These are phyloP conservation scores for Fusarium austroafricanum DNA, from an alignment of 2,329 filamentous ascomycete species.

Conservation along the genomic window DNA sequence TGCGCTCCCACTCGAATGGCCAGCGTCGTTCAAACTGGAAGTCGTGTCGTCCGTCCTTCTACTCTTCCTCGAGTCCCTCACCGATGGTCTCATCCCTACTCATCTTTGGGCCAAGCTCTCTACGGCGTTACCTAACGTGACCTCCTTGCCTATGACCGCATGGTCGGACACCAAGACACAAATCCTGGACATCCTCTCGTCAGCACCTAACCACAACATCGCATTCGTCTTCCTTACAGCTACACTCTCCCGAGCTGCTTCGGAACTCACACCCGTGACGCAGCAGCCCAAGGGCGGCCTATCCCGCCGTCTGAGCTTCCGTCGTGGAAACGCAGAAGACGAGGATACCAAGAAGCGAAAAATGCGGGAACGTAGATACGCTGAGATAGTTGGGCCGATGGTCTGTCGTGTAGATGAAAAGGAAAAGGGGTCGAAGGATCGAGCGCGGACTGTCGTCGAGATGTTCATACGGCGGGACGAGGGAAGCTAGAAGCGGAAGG, in stretches of 20 bases:
- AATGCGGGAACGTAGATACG: constrained; percentile 70
- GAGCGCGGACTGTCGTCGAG: constrained; percentile 74
- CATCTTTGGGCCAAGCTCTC: constrained; percentile 78
- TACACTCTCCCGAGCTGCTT: constrained; percentile 70
- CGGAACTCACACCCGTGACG: constrained; percentile 59
- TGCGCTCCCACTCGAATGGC: constrained; percentile 70
- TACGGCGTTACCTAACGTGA: constrained; percentile 60
- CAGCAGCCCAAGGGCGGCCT: constrained; percentile 49
- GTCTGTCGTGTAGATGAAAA: constrained; percentile 68
- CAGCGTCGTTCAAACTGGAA: constrained; percentile 78
- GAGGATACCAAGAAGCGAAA: constrained; percentile 59
- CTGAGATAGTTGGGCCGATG: constrained; percentile 72
- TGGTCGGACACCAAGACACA: constrained; percentile 59
- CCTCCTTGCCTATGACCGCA: constrained; percentile 40
- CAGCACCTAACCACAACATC: constrained; percentile 83
- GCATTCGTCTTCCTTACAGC: constrained; percentile 88
- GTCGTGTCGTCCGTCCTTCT: constrained; percentile 77
- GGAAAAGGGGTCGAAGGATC: constrained; percentile 71
- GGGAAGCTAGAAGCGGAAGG: constrained; percentile 46
- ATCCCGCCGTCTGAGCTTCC: constrained; percentile 61
- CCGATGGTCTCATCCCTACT: constrained; percentile 81
- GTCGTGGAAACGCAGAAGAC: constrained; percentile 48
- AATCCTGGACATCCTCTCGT: constrained; percentile 79
- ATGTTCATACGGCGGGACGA: constrained; percentile 65
- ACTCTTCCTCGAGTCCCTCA: constrained; percentile 78